Conservation (phyloP, 2,329 filamentous ascomycete species). For the Cladosporium sp. region DNA sequence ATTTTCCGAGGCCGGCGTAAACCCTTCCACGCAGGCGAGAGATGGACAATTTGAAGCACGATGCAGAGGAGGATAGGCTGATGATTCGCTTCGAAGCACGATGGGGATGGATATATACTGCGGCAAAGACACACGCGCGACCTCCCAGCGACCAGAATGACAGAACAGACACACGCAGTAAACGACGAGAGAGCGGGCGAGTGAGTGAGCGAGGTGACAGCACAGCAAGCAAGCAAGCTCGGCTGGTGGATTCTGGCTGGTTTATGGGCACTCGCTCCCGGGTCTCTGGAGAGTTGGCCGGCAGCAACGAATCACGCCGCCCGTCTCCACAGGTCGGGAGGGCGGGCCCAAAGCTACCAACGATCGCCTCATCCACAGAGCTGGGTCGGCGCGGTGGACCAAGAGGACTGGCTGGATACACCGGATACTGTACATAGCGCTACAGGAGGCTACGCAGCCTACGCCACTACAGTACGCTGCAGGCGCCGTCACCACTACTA, state of each 20-base stretch:
- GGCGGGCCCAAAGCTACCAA: slow-evolving; percentile 17
- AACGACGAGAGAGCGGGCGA: neutral
- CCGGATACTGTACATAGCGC: neutral
- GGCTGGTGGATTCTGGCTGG: slow-evolving; percentile 14
- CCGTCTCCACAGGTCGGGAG: slow-evolving; percentile 18
- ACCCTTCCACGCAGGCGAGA: neutral
- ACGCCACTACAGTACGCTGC: neutral
- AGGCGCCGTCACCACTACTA: neutral
- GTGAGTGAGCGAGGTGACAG: slow-evolving; percentile 1
- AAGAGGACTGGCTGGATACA: neutral
- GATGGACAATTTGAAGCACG: neutral
- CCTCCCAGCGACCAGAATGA: slow-evolving; percentile 6
- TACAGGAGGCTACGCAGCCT: neutral
- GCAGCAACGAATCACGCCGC: slow-evolving; percentile 15
- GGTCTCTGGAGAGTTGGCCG: slow-evolving; percentile 13
- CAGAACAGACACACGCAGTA: slow-evolving; percentile 7
- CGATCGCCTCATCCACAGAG: neutral
- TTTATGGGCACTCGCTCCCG: slow-evolving; percentile 10
- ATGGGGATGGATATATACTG: neutral
- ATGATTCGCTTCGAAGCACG: neutral
- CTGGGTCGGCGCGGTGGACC: slow-evolving; percentile 5
- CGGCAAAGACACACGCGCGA: slow-evolving; percentile 7
- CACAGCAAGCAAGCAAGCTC: slow-evolving; percentile 3
- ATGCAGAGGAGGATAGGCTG: slow-evolving; percentile 1
- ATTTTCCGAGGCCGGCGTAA: neutral